Evolutionary conservation across 768 basidiomycete genomes (phyloP), one percentile per base, ranked within the genome.

Genomic region (Trametes maxima): DNA sequence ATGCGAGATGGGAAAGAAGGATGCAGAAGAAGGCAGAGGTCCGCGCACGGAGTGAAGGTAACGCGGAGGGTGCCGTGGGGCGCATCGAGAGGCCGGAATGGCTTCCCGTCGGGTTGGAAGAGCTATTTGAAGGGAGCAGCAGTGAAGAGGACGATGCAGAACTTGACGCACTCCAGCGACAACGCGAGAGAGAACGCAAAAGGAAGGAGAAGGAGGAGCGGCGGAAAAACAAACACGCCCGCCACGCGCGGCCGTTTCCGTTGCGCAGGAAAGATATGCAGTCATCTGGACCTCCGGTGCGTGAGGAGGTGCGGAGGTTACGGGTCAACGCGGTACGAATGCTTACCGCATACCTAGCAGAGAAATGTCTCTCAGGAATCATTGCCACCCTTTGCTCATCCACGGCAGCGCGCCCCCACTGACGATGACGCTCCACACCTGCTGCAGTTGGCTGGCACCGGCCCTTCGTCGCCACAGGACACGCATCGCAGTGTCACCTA

Each of bases 201-300:
- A 24, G 36, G 28, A 43, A 59, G 37, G 49, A 57, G 58, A 59
- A 48, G 45, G 40, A 46, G 46, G 49, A 52, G 40, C 37, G 28
- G 5, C 47, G 46, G 42, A 54, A 54, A 43, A 36, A 57, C 57
- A 59, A 42, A 49, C 35, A 51, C 51, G 49, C 57, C 22, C 51
- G 52, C 28, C 14, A 54, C 17, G 46, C 50, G 5, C 42, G 36
- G 33, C 60, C 54, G 5, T 67, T 67, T 28, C 66, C 66, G 21
- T 36, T 67, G 53, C 59, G 22, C 25, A 57, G 36, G 45, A 53
- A 62, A 35, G 55, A 63, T 16, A 5, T 63, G 19, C 43, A 25
- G 36, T 45, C 50, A 7, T 19, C 59, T 2, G 37, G 19, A 5
- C 37, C 37, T 2, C 42, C 33, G 19, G 8, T 36, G 12, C 36